Base-by-base conservation (phyloP, 345 rosid genomes). In the Pseudoturritis turrita region DNA sequence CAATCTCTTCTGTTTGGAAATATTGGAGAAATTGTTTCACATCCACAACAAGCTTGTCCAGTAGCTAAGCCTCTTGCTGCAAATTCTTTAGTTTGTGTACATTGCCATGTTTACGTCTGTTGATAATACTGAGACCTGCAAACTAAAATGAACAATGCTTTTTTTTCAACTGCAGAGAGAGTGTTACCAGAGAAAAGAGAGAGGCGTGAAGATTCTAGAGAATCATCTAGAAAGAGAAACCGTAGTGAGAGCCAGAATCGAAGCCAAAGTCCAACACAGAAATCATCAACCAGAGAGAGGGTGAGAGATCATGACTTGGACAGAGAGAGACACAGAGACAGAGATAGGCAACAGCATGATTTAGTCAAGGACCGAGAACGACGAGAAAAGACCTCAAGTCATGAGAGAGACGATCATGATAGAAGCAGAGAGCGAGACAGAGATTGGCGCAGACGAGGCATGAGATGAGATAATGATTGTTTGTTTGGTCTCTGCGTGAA, bases 181-280 rank as follows among this genome's bases (percentile, higher is more conserved):
- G 57, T 77, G 50, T 77, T 83, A 15, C 46, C 57, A 8, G 92
- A 79, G 70, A 83, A 87, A 75, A 85, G 85, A 74, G 92, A 85
- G 15, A 81, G 79, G 74, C 83, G 73, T 51, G 87, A 81, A 12
- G 86, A 80, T 36, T 54, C 29, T 11, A 87, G 31, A 22, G 91
- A 88, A 66, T 80, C 91, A 59, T 83, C 88, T 54, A 87, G 85
- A 70, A 92, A 92, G 78, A 82, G 92, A 25, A 81, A 80, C 63
- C 89, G 85, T 21, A 65, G 70, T n/a, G 70, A 65, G 62, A 86
- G 89, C 80, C 80, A 63, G 71, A 86, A 90, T 69, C 75, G 46
- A 65, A 89, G 96, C 46, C 65, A 69, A 74, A 92, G 92, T 71
- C 95, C 95, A n/a, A 89, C 80, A 10, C 75, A 78, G 44, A 87